These are phyloP conservation scores for Ostreobium quekettii DNA, from an alignment of 139 green algal species.

Conservation along the genomic window DNA sequence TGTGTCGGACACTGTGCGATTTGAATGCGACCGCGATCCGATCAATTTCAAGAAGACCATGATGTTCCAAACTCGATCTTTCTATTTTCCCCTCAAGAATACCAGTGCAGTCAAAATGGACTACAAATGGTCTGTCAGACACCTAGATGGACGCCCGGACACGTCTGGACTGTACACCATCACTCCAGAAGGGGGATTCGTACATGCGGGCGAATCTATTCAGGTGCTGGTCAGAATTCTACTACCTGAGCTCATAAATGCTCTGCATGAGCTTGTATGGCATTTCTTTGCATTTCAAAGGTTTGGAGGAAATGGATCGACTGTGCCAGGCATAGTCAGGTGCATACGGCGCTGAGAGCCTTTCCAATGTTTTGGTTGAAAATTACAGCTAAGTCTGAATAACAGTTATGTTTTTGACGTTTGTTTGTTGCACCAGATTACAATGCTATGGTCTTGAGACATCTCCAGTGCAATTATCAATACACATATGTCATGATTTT, in stretches of 20 bases:
- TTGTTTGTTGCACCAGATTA: no score
- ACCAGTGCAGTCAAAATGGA: slow-evolving; percentile 37
- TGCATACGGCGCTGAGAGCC: no score
- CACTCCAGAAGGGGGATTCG: neutral
- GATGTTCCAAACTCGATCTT: slow-evolving; percentile 72
- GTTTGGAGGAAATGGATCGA: no score
- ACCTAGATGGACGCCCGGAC: slow-evolving; percentile 20
- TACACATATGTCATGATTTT: no score
- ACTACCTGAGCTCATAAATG: neutral
- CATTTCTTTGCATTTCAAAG: no score
- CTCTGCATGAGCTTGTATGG: no score
- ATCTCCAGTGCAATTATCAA: no score
- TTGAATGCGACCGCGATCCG: slow-evolving; percentile 36
- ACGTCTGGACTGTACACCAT: slow-evolving; percentile 34
- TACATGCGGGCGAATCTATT: neutral
- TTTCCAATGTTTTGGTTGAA: no score
- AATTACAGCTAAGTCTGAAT: no score
- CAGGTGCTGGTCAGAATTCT: neutral
- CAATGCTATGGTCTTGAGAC: no score
- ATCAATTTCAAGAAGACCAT: slow-evolving; percentile 69
- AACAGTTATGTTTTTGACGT: no score
- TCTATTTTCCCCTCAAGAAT: slow-evolving; percentile 65
- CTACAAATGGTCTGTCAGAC: slow-evolving; percentile 34
- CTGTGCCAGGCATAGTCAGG: no score
- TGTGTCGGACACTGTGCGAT: slow-evolving; percentile 39